These are phyloP conservation scores for Fusarium zealandicum DNA, from an alignment of 2,329 filamentous ascomycete species.

Conservation along the genomic window DNA sequence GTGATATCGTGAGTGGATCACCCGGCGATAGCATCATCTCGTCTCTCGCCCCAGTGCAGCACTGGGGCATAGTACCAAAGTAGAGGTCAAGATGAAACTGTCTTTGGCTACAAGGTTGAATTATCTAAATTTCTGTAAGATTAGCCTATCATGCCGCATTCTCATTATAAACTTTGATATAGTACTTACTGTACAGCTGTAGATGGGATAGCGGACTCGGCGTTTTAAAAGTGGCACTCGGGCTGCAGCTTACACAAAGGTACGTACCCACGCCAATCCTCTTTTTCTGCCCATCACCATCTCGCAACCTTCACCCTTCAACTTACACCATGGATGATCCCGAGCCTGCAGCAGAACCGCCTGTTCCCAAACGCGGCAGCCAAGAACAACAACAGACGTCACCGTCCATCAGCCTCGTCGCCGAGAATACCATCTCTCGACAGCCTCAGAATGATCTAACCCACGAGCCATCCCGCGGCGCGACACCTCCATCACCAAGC, in stretches of 20 bases:
- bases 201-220: no score
- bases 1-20: conserved; percentile 4
- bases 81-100: no score
- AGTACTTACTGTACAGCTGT: no score
- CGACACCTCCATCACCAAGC: not conserved
- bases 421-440: conserved; percentile 23
- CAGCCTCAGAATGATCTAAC: conserved; percentile 4
- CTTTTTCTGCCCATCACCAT: conserved; percentile 30
- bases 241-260: not conserved
- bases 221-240: conserved; percentile 16
- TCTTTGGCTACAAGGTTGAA: not conserved
- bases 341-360: conserved; percentile 13
- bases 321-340: conserved; percentile 35
- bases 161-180: no score
- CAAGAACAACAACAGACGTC: conserved; percentile 7
- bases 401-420: conserved; percentile 33
- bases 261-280: conserved; percentile 18
- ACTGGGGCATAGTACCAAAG: no score
- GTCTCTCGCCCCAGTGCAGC: no score
- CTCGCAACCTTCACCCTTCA: conserved; percentile 28
- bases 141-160: no score
- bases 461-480: not conserved
- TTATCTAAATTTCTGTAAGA: no score
- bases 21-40: conserved; percentile 23
- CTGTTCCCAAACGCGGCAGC: conserved; percentile 1